phyloP scores from a whole-genome alignment of 768 basidiomycete genomes.

The Suillus subluteus region DNA sequence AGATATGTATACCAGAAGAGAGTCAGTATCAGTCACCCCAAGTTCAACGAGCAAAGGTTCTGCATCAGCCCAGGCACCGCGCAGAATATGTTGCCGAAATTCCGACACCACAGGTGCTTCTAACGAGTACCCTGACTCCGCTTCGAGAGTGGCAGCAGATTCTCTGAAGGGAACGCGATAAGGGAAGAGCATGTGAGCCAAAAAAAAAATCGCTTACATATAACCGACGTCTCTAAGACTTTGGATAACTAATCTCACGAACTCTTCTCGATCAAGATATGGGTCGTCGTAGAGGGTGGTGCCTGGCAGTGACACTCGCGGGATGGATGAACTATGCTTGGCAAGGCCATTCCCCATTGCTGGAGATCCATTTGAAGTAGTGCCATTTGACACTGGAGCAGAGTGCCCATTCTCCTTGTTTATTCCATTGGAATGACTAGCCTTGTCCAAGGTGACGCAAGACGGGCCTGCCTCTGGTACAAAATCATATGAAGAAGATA shows the following conservation, averaged over 20 bases:
- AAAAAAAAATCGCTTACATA: conserved; percentile 44
- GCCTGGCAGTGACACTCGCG: conserved; percentile 71
- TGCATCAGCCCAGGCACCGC: conserved; percentile 81
- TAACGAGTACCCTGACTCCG: conserved; percentile 89
- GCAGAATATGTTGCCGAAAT: conserved; percentile 79
- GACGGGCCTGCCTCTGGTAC: conserved; percentile 58
- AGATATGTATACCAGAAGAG: conserved; percentile 60
- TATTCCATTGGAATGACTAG: conserved; percentile 34
- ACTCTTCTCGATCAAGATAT: conserved; percentile 85
- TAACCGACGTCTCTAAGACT: conserved; percentile 88
- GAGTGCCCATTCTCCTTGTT: conserved; percentile 48
- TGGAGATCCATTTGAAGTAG: conserved; percentile 39
- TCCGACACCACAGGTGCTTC: conserved; percentile 77
- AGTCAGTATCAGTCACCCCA: conserved; percentile 69
- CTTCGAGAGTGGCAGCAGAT: conserved; percentile 86
- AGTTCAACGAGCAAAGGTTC: conserved; percentile 69
- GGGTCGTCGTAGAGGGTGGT: conserved; percentile 80
- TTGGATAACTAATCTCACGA: conserved; percentile 86
- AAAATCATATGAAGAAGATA: conserved; percentile 49
- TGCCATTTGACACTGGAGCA: conserved; percentile 33
- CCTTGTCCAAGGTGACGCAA: conserved; percentile 40
- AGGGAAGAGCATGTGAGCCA: conserved; percentile 14
- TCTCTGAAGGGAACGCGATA: conserved; percentile 54
- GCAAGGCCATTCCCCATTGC: conserved; percentile 51
- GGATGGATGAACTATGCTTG: conserved; percentile 52